Conservation (phyloP, 768 basidiomycete species). For the Mycena vulgaris region DNA sequence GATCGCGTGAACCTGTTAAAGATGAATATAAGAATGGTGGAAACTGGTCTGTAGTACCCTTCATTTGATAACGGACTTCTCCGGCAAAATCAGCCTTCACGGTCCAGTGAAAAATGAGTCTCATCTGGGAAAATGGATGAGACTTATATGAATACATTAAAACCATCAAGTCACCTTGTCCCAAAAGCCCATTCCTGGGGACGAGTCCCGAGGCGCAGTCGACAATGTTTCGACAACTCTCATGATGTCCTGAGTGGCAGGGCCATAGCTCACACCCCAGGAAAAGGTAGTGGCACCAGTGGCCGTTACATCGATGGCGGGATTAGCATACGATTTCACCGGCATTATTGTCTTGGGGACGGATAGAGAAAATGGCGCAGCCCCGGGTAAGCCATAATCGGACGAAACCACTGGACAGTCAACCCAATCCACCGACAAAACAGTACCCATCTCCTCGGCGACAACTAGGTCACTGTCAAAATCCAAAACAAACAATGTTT, state of each 20-base stretch:
- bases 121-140: slow-evolving; percentile 60
- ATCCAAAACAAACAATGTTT: slow-evolving; percentile 63
- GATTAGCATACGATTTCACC: slow-evolving; percentile 91
- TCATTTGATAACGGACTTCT: slow-evolving; percentile 86
- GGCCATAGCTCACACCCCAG: slow-evolving; percentile 92
- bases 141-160: background rate
- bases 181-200: slow-evolving; percentile 93
- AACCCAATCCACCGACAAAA: slow-evolving; percentile 79
- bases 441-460: slow-evolving; percentile 87
- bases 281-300: slow-evolving; percentile 79
- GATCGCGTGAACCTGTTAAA: slow-evolving; percentile 82
- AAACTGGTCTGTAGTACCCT: slow-evolving; percentile 66
- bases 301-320: slow-evolving; percentile 77
- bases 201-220: slow-evolving; percentile 83
- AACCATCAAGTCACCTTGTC: slow-evolving; percentile 77
- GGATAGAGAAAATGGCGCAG: slow-evolving; percentile 67
- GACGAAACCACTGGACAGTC: slow-evolving; percentile 75
- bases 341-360: slow-evolving; percentile 96
- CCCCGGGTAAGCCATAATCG: slow-evolving; percentile 65
- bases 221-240: slow-evolving; percentile 86
- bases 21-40: slow-evolving; percentile 9
- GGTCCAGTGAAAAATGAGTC: slow-evolving; percentile 89
- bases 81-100: slow-evolving; percentile 75
- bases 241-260: slow-evolving; percentile 90
- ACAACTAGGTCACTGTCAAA: slow-evolving; percentile 87